Evolutionary conservation across 2,329 filamentous ascomycete genomes (phyloP).

Genomic region (Microdochium nivale): DNA sequence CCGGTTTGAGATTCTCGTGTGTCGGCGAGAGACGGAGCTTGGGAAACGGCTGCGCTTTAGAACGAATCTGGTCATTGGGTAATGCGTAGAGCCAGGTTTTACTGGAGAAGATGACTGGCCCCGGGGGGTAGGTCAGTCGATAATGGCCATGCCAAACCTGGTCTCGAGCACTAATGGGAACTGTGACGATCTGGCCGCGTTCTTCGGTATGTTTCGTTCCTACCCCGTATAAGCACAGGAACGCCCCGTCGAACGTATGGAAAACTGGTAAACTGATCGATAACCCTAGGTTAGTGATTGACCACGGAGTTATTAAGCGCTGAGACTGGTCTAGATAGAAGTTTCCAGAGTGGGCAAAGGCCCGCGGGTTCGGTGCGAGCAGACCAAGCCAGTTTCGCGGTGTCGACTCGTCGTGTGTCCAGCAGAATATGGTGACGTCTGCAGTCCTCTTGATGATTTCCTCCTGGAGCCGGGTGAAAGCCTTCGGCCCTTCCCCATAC

Average conservation of each 20-base stretch:
- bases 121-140: not conserved
- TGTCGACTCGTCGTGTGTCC: not conserved
- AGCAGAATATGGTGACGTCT: not conserved
- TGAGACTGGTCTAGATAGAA: not conserved
- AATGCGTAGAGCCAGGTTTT: not conserved
- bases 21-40: too few species aligned
- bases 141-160: not conserved
- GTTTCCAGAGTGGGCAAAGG: not conserved
- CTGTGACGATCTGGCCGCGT: not conserved
- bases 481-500: constrained; percentile 4
- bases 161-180: not conserved
- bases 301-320: not conserved
- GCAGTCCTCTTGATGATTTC: not conserved
- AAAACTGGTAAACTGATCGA: not conserved
- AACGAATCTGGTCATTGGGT: too few species aligned
- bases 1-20: too few species aligned
- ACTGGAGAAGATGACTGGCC: not conserved
- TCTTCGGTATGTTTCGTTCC: not conserved
- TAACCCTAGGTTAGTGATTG: not conserved
- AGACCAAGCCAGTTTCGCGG: not conserved
- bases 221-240: not conserved
- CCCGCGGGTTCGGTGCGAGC: not conserved
- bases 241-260: not conserved
- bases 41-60: too few species aligned
- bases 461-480: not conserved